These are phyloP conservation scores for Globisporangium nunn DNA, from an alignment of 352 stramenopile species.

Conservation along the genomic window DNA sequence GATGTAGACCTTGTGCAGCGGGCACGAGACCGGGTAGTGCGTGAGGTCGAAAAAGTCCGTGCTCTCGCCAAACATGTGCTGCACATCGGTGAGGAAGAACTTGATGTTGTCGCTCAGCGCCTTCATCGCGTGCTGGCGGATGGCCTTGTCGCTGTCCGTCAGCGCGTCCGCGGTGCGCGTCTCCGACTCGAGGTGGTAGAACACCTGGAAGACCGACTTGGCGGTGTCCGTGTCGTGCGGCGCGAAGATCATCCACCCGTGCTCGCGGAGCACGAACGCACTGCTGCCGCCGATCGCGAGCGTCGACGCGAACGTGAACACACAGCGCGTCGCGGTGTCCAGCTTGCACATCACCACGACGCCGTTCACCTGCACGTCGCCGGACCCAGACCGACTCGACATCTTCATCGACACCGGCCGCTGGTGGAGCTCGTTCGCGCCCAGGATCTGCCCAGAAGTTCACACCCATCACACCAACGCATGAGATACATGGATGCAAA, in stretches of 20 bases:
- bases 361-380: constrained; percentile 2
- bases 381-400: neutral
- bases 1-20: constrained; percentile 4
- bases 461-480: too few species aligned
- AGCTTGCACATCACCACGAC: constrained; percentile 4
- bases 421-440: neutral
- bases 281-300: constrained; percentile 2
- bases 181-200: constrained; percentile 5
- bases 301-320: constrained; percentile 11
- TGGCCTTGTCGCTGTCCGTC: neutral
- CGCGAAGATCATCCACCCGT: constrained; percentile 10
- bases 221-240: neutral
- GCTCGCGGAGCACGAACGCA: constrained; percentile 6
- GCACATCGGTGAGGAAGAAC: constrained; percentile 4
- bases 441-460: neutral
- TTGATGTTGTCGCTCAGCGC: constrained; percentile 8
- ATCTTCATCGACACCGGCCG: constrained; percentile 1
- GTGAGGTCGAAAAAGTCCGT: neutral
- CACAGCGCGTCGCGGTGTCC: constrained; percentile 3
- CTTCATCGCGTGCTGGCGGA: constrained; percentile 3
- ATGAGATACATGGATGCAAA: too few species aligned
- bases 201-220: constrained; percentile 5
- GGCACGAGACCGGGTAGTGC: neutral
- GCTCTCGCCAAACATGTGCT: constrained; percentile 1
- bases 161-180: neutral